Percentiles rank a stretch among this genome's conserved stretches.
Evolutionary conservation across 345 rosid genomes (phyloP).

Genomic region (Gossypium thurberi): DNA sequence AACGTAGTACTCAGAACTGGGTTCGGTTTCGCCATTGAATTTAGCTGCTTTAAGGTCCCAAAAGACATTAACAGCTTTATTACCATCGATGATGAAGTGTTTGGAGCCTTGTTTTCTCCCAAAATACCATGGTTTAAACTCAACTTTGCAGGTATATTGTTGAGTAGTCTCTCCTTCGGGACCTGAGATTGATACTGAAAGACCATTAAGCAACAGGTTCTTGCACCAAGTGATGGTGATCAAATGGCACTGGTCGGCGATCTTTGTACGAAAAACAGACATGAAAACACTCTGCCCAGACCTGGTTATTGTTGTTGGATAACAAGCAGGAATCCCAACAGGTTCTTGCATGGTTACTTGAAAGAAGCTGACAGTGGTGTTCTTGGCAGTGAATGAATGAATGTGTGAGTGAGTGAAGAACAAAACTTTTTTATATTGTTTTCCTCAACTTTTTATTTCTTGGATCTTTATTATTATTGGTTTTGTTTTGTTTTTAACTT

Average conservation of each 20-base stretch:
- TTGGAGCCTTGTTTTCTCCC: slow-evolving; percentile 75
- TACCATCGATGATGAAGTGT: slow-evolving; percentile 39
- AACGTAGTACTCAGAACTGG: slow-evolving; percentile 57
- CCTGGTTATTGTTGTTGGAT: slow-evolving; percentile 43
- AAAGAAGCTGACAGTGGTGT: slow-evolving; percentile 31
- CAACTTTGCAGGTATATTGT: slow-evolving; percentile 54
- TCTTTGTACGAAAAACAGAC: slow-evolving; percentile 51
- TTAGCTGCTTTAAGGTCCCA: slow-evolving; percentile 66
- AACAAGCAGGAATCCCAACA: slow-evolving; percentile 57
- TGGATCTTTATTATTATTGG: slow-evolving; percentile 13
- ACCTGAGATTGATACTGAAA: slow-evolving; percentile 48
- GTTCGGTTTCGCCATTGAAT: slow-evolving; percentile 67
- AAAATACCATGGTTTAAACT: slow-evolving; percentile 70
- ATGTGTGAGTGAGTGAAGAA: slow-evolving; percentile 20
- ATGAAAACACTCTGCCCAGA: slow-evolving; percentile 64
- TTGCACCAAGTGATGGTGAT: slow-evolving; percentile 64
- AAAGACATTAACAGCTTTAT: slow-evolving; percentile 44
- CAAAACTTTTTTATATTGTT: slow-evolving; percentile 6
- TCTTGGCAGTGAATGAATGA: not conserved
- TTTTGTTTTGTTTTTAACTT: not conserved
- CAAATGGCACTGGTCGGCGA: slow-evolving; percentile 52
- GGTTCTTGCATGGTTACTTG: slow-evolving; percentile 41
- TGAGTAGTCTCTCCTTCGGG: slow-evolving; percentile 27
- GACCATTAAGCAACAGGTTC: slow-evolving; percentile 53
- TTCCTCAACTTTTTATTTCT: slow-evolving; percentile 16